Conservation (phyloP, 2,329 filamentous ascomycete species). For the Cryphonectria parasitica region DNA sequence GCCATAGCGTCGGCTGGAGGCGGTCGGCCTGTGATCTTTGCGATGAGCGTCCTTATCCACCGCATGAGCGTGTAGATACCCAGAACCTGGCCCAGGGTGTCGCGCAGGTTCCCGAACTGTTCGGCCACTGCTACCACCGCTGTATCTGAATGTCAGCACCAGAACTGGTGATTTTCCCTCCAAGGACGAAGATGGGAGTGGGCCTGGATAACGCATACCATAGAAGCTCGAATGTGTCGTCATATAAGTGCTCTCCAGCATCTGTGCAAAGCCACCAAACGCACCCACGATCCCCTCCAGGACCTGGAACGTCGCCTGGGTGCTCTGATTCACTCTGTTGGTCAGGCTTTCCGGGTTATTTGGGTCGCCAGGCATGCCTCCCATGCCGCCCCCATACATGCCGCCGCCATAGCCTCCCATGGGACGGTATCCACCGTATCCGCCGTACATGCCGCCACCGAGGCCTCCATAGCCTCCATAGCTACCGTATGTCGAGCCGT, state of each 20-base stretch:
- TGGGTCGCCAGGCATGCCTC: constrained; percentile 58
- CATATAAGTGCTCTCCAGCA: constrained; percentile 99
- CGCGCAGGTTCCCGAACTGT: constrained; percentile 90
- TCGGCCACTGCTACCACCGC: constrained; percentile 99
- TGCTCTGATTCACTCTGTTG: constrained; percentile 93
- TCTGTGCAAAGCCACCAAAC: constrained; percentile 97
- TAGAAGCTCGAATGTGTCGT: constrained; percentile 99
- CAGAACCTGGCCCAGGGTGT: constrained; percentile 89
- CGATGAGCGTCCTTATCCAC: constrained; percentile 89
- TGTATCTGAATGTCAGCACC: constrained; percentile 41
- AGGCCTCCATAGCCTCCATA: constrained; percentile 49
- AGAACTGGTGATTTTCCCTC: not conserved
- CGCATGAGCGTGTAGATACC: constrained; percentile 96
- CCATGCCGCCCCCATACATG: constrained; percentile 47
- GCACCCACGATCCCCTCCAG: constrained; percentile 96
- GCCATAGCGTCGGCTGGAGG: constrained; percentile 84
- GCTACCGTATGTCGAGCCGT: constrained; percentile 46
- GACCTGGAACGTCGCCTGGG: constrained; percentile 96
- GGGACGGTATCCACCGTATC: constrained; percentile 47
- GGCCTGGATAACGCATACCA: constrained; percentile 61
- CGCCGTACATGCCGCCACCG: constrained; percentile 44
- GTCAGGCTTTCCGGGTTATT: constrained; percentile 94
- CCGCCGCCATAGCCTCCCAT: constrained; percentile 43
- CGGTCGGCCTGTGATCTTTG: constrained; percentile 90
- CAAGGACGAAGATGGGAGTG: not conserved